phyloP scores from a whole-genome alignment of 345 rosid species.

The Gossypium turneri region DNA sequence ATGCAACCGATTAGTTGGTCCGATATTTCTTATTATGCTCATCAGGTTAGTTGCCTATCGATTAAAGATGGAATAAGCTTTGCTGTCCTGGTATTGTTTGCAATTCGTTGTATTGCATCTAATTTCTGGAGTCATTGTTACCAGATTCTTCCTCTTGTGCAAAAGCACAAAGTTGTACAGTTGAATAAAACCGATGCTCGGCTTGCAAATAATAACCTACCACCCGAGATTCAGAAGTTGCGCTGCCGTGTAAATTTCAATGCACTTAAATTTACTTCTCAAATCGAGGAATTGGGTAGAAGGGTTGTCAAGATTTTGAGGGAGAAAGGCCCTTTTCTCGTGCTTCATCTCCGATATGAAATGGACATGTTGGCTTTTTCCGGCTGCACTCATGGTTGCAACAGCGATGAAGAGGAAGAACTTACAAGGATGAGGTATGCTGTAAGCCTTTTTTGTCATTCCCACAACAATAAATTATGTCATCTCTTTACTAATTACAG shows the following conservation, averaged over 20 bases:
- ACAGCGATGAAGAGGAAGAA: constrained; percentile 67
- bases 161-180: constrained; percentile 77
- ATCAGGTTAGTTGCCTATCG: constrained; percentile 47
- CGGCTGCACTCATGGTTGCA: constrained; percentile 93
- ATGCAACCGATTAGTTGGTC: constrained; percentile 97
- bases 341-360: constrained; percentile 66
- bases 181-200: constrained; percentile 89
- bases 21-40: constrained; percentile 67
- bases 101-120: constrained; percentile 11
- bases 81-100: not conserved
- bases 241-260: constrained; percentile 87
- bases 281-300: constrained; percentile 83
- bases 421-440: constrained; percentile 79
- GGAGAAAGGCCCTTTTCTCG: constrained; percentile 38
- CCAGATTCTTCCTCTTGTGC: constrained; percentile 90
- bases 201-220: constrained; percentile 79
- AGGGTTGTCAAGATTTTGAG: constrained; percentile 61
- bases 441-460: constrained; percentile 28
- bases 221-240: constrained; percentile 77
- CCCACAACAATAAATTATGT: not conserved
- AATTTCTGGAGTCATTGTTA: constrained; percentile 15
- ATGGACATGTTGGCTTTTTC: constrained; percentile 99
- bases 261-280: constrained; percentile 29
- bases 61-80: not conserved
- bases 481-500: constrained; percentile 15